These are phyloP conservation scores for Plasmodium relictum DNA, from an alignment of 169 alveolate genomes.

Conservation along the genomic window DNA sequence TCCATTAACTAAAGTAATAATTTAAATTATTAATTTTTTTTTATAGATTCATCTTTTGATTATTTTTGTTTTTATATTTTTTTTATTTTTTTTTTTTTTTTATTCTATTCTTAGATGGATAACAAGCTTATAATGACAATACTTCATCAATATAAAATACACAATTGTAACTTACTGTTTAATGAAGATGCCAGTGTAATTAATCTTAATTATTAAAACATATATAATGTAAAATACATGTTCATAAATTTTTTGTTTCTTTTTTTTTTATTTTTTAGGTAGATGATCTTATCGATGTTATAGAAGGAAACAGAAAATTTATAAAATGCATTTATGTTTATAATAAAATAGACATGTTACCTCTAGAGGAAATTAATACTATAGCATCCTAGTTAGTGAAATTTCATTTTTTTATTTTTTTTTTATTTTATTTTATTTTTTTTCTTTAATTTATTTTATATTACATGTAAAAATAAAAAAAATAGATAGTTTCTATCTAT, in stretches of 20 bases:
- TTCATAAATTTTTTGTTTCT: conserved; percentile 11
- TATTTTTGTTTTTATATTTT: neutral
- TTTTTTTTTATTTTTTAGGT: conserved; percentile 48
- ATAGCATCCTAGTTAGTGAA: conserved; percentile 25
- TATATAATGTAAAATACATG: conserved; percentile 10
- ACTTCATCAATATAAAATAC: conserved; percentile 95
- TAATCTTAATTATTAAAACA: neutral
- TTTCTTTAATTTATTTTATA: conserved; percentile 6
- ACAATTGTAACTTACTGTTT: conserved; percentile 94
- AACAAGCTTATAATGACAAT: conserved; percentile 74
- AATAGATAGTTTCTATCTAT: neutral
- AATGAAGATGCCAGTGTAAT: conserved; percentile 95
- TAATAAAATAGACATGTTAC: conserved; percentile 95
- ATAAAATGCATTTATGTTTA: conserved; percentile 95
- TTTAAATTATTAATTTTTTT: neutral
- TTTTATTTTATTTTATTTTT: too few species aligned
- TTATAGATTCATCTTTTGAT: neutral
- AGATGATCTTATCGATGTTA: conserved; percentile 98
- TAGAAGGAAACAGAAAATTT: conserved; percentile 97
- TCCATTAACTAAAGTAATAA: conserved; percentile 76
- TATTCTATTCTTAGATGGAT: conserved; percentile 38
- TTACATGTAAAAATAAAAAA: neutral
- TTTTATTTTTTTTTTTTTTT: neutral
- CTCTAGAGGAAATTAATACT: conserved; percentile 80
- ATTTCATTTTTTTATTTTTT: neutral